Evolutionary conservation across 257 asterid genomes (phyloP).

Genomic region (Catharanthus roseus): DNA sequence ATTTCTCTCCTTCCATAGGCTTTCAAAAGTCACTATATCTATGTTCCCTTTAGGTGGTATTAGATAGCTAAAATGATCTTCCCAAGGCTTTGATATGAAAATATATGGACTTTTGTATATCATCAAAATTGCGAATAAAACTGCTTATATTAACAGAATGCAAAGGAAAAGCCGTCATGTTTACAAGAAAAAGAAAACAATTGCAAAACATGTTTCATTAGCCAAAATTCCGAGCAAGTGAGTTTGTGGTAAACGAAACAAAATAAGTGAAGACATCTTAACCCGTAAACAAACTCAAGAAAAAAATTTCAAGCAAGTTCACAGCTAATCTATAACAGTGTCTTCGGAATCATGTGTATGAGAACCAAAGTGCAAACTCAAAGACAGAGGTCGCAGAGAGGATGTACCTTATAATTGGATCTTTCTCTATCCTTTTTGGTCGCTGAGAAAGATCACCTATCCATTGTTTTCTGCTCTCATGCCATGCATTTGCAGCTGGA

Average conservation of each 20-base stretch:
- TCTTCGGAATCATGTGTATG: neutral
- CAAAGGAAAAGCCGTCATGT: neutral
- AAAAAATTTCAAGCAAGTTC: neutral
- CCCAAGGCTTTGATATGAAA: neutral
- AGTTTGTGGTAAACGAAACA: neutral
- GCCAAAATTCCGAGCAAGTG: neutral
- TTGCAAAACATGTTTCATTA: neutral
- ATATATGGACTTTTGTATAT: neutral
- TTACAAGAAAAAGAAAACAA: neutral
- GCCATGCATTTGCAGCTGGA: conserved; percentile 85
- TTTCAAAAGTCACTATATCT: neutral
- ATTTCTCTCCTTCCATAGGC: neutral
- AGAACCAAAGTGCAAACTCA: no score
- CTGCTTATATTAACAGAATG: neutral
- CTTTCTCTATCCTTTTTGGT: conserved; percentile 49
- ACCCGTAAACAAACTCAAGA: neutral
- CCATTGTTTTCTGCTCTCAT: conserved; percentile 75
- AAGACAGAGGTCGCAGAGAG: no score
- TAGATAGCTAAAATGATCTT: neutral
- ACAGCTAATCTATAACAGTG: no score
- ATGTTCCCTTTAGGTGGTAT: neutral
- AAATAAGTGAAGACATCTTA: neutral
- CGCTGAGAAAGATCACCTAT: conserved; percentile 50
- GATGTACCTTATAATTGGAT: conserved; percentile 71
- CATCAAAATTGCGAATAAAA: neutral